Evolutionary conservation across 306 rosid genomes (phyloP).

Genomic region (Myrica gale): DNA sequence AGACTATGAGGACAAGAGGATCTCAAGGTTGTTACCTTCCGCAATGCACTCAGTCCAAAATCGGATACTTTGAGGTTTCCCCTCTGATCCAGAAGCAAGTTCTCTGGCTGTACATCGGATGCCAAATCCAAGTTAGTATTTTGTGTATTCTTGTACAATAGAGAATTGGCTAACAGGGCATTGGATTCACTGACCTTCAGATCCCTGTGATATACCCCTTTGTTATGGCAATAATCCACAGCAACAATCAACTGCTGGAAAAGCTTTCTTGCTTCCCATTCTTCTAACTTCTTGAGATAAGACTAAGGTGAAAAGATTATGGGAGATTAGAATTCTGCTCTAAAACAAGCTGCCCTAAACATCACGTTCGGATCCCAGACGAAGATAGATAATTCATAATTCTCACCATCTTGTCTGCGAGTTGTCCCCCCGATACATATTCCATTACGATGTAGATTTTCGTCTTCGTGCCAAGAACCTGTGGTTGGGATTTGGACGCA

Average conservation of each 20-base stretch:
- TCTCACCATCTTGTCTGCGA: constrained; percentile 70
- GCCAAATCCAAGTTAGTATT: constrained; percentile 23
- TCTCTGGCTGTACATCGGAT: constrained; percentile 56
- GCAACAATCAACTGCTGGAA: constrained; percentile 84
- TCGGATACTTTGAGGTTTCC: constrained; percentile 74
- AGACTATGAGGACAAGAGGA: not conserved
- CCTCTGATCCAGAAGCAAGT: constrained; percentile 62
- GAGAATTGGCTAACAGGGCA: not conserved
- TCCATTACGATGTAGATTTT: constrained; percentile 83
- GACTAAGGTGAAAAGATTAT: constrained; percentile 30
- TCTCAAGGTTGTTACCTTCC: constrained; percentile 49
- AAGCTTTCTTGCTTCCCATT: constrained; percentile 64
- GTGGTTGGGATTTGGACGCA: constrained; percentile 15
- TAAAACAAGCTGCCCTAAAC: constrained; percentile 4
- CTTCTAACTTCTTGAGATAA: constrained; percentile 46
- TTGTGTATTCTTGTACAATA: not conserved
- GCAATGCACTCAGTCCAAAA: constrained; percentile 74
- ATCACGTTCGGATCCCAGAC: constrained; percentile 1
- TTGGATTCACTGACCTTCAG: constrained; percentile 53
- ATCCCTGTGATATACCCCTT: constrained; percentile 77
- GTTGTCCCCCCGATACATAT: constrained; percentile 65
- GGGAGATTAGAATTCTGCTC: constrained; percentile 21
- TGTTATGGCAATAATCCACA: constrained; percentile 67
- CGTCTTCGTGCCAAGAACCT: constrained; percentile 74
- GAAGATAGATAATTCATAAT: constrained; percentile 6